A percentile compares a stretch with the other conserved stretches of the same genome.
phyloP scores from a whole-genome alignment of 108 stramenopile genomes.

The Mayamaea pseudoterrestris region DNA sequence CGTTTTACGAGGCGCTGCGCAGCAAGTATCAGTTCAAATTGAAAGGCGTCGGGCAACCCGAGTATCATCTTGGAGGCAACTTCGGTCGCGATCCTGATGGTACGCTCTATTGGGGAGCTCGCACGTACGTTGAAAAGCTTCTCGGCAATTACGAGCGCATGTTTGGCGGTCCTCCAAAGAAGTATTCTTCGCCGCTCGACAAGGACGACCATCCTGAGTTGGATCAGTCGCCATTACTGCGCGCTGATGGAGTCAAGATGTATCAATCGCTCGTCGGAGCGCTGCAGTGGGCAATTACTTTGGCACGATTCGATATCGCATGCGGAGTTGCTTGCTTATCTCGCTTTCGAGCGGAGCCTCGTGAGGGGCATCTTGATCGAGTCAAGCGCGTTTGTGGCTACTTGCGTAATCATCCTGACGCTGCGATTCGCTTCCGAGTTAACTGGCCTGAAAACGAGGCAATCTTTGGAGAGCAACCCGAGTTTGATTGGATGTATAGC shows the following conservation, averaged over 20 bases:
- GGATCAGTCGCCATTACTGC: slow-evolving; percentile 7
- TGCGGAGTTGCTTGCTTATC: slow-evolving; percentile 11
- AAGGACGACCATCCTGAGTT: slow-evolving; percentile 19
- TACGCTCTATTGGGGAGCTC: neutral
- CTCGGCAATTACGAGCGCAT: slow-evolving; percentile 6
- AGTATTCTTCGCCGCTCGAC: slow-evolving; percentile 6
- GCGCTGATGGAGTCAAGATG: neutral
- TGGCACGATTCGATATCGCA: slow-evolving; percentile 17
- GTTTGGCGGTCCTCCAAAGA: slow-evolving; percentile 17
- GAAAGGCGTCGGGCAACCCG: slow-evolving; percentile 10
- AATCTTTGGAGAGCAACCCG: neutral
- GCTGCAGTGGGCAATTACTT: slow-evolving; percentile 16
- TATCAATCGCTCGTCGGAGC: slow-evolving; percentile 18
- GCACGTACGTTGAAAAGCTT: slow-evolving; percentile 4
- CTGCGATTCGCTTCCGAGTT: neutral
- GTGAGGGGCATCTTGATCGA: slow-evolving; percentile 12
- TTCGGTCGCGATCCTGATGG: slow-evolving; percentile 3
- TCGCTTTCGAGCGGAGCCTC: slow-evolving; percentile 2
- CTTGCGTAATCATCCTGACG: slow-evolving; percentile 7
- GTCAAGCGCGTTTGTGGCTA: slow-evolving; percentile 17
- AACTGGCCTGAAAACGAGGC: slow-evolving; percentile 3
- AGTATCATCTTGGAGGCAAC: slow-evolving; percentile 5
- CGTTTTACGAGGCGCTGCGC: slow-evolving; percentile 1
- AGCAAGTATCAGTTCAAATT: slow-evolving; percentile 12
- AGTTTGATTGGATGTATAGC: neutral